A percentile compares a stretch with the other conserved stretches of the same genome.
Evolutionary conservation across 1,284 basidiomycete species (phyloP).

Genomic region (Cutaneotrichosporon dermatis): DNA sequence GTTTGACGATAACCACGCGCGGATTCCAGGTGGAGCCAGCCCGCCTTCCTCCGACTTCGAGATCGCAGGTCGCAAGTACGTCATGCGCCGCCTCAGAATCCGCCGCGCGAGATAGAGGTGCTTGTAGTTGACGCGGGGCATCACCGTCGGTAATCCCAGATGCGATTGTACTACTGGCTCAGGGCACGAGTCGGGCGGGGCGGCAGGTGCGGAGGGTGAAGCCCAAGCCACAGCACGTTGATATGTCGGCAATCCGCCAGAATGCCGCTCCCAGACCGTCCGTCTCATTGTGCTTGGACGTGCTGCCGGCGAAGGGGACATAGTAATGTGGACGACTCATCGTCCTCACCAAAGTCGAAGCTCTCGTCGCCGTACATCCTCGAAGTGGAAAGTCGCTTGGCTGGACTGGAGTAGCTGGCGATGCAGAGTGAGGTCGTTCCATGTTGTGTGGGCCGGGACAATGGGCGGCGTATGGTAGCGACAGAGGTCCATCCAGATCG

Average conservation of each 20-base stretch:
- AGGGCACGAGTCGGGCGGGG: background rate
- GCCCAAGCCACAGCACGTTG: slow-evolving; percentile 9
- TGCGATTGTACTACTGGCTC: slow-evolving; percentile 32
- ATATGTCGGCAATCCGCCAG: slow-evolving; percentile 16
- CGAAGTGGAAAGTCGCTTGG: slow-evolving; percentile 1
- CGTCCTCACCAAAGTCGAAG: slow-evolving; percentile 22
- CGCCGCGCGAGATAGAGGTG: slow-evolving; percentile 42
- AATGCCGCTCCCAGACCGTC: slow-evolving; percentile 15
- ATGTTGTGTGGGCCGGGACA: slow-evolving; percentile 31
- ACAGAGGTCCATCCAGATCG: slow-evolving; percentile 41
- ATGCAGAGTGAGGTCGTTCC: slow-evolving; percentile 40
- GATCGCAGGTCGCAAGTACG: slow-evolving; percentile 15
- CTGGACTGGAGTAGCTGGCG: slow-evolving; percentile 25
- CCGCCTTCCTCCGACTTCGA: slow-evolving; percentile 5
- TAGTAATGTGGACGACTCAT: background rate
- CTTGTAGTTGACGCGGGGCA: slow-evolving; percentile 44
- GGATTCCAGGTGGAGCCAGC: slow-evolving; percentile 10
- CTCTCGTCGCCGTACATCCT: slow-evolving; percentile 21
- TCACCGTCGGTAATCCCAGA: slow-evolving; percentile 30
- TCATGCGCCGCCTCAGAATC: slow-evolving; percentile 34
- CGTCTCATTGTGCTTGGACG: slow-evolving; percentile 6
- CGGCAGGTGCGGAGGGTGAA: background rate
- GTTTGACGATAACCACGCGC: slow-evolving; percentile 16
- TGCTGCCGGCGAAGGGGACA: background rate
- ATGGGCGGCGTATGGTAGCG: slow-evolving; percentile 27